These are phyloP conservation scores for Biscogniauxia sp. DNA, from an alignment of 2,329 filamentous ascomycete genomes.

Conservation along the genomic window DNA sequence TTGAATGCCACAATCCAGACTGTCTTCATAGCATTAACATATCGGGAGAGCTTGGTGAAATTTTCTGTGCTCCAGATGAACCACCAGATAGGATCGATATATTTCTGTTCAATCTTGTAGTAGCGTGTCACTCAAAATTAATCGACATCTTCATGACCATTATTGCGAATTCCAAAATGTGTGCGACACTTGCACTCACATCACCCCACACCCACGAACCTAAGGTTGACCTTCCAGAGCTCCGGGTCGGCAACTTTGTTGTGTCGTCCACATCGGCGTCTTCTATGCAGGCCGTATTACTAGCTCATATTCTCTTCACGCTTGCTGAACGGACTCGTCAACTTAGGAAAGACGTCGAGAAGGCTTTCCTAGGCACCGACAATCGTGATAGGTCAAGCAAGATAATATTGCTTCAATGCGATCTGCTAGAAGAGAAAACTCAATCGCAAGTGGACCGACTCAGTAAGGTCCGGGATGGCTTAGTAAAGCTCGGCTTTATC, in stretches of 20 bases:
- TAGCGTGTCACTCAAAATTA: constrained; percentile 38
- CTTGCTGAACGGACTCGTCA: constrained; percentile 17
- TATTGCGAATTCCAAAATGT: constrained; percentile 31
- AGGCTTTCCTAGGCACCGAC: background rate
- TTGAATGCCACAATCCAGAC: constrained; percentile 29
- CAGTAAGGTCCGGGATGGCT: constrained; percentile 14
- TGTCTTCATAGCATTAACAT: constrained; percentile 34
- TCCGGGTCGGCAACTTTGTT: constrained; percentile 37
- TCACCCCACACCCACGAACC: constrained; percentile 29
- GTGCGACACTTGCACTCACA: constrained; percentile 29
- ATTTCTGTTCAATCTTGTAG: constrained; percentile 36
- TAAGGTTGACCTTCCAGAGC: constrained; percentile 37
- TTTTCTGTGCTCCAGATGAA: constrained; percentile 12
- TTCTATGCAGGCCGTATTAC: constrained; percentile 25
- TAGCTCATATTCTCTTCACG: constrained; percentile 22
- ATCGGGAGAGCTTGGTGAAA: constrained; percentile 11
- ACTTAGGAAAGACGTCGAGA: constrained; percentile 12
- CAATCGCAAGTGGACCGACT: constrained; percentile 17
- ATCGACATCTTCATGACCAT: constrained; percentile 38
- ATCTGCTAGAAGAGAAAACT: constrained; percentile 23
- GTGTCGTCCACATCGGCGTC: constrained; percentile 22
- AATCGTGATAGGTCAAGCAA: constrained; percentile 9
- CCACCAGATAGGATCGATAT: constrained; percentile 28
- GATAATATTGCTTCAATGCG: constrained; percentile 24
- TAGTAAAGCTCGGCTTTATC: constrained; percentile 15